Base-by-base conservation (phyloP, 2,329 filamentous ascomycete species). In the Nothomitra cinnamomea region DNA sequence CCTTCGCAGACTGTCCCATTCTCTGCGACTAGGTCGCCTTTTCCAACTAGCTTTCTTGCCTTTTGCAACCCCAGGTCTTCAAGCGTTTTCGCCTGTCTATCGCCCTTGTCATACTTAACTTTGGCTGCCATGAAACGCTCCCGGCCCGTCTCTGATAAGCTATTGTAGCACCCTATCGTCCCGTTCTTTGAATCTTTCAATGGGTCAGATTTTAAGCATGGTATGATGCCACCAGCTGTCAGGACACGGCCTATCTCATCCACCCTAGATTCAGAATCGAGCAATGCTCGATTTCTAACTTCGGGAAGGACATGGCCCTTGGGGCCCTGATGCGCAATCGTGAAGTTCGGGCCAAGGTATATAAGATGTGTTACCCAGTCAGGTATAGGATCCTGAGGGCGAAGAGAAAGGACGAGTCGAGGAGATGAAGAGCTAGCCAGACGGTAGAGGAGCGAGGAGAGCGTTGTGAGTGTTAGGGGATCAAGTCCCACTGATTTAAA, bases 361-460 rank as follows among this genome's bases (percentile, higher is more conserved):
- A 89, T 70, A 19, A 95, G 58, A 67, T 95, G 85, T 1, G 85
- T 95, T 55, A 95, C 83, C 92, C 92, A 98, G 0, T 84, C 78
- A 0, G 92, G 92, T 38, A 96, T 71, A 0, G 79, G 77, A 64
- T 98, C 92, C 65, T 95, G 90, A 2, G 89, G 87, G 36, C 88
- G 75, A 12, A 90, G 74, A 43, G 82, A 83, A 38, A 96, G 68
- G 1, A 96, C 72, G 22, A 96, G 70, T 32, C 87, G 75, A 0
- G 88, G 89, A 5, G 72, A 74, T 13, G 77, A 77, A 50, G 74
- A 75, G 55, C 77, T 73, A 0, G 87, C 85, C 54, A 95, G 69
- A 0, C 73, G 73, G 58, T 79, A 70, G 21, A 95, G 70, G 48
- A 96, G 71, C 0, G 75, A 73, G 41, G 85, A 90, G 59, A 96